phyloP scores from a whole-genome alignment of 2,329 filamentous ascomycete species.

The Cadophora sp. region DNA sequence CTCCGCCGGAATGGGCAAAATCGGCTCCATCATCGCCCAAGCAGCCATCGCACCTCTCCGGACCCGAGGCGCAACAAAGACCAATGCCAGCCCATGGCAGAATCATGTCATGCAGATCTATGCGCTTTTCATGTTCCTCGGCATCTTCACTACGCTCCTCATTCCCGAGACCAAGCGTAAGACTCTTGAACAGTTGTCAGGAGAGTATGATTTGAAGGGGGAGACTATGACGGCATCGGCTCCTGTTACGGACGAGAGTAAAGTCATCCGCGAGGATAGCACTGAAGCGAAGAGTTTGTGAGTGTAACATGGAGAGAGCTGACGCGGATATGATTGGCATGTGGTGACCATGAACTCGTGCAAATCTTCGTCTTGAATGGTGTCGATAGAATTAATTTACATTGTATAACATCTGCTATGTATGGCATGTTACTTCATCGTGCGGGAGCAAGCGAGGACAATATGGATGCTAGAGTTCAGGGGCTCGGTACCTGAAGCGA shows the following conservation, averaged over 20 bases:
- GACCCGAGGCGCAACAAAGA: slow-evolving; percentile 45
- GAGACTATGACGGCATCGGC: neutral
- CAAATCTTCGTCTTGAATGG: neutral
- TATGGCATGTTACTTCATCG: too few relatives aligned
- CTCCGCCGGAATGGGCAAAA: slow-evolving; percentile 46
- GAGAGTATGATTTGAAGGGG: slow-evolving; percentile 51
- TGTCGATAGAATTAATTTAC: neutral
- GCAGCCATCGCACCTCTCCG: slow-evolving; percentile 63
- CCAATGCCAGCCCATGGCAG: slow-evolving; percentile 60
- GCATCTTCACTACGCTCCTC: slow-evolving; percentile 70
- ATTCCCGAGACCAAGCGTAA: slow-evolving; percentile 80
- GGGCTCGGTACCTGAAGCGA: neutral
- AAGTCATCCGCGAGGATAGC: neutral
- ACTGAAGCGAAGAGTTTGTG: neutral
- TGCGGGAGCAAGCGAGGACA: neutral
- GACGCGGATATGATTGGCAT: neutral
- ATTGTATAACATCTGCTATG: neutral
- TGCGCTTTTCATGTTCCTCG: slow-evolving; percentile 80
- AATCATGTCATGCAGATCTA: slow-evolving; percentile 80
- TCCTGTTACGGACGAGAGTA: neutral
- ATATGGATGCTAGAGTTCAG: neutral
- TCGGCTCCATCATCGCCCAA: slow-evolving; percentile 47
- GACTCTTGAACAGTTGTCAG: slow-evolving; percentile 75
- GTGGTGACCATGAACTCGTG: neutral
- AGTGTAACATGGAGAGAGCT: neutral